phyloP scores from a whole-genome alignment of 2,329 filamentous ascomycete genomes.

The Colletotrichum costaricense region DNA sequence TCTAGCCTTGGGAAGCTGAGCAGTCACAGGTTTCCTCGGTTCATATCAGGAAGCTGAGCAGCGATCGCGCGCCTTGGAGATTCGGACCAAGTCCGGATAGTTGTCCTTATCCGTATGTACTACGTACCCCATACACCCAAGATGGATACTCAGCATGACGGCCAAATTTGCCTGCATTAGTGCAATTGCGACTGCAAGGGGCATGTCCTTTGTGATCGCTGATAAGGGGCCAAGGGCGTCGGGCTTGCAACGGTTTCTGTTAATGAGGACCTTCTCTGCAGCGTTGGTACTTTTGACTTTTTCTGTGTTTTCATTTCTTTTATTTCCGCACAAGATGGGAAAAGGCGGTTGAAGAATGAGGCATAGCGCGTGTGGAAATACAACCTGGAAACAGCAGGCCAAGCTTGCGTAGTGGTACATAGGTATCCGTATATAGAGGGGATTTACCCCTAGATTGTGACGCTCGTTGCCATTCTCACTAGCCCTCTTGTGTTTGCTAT shows the following conservation, averaged over 20 bases:
- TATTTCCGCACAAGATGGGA: neutral
- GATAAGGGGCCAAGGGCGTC: slow-evolving; percentile 14
- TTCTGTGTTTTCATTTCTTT: neutral
- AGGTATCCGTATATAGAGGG: too few species aligned
- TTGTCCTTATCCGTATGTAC: too few species aligned
- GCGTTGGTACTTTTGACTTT: neutral
- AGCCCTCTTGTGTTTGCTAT: neutral
- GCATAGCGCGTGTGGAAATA: neutral
- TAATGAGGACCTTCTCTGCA: neutral
- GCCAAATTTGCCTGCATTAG: slow-evolving; percentile 30
- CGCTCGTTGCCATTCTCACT: neutral
- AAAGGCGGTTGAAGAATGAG: neutral
- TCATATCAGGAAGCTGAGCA: slow-evolving; percentile 4
- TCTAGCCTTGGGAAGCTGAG: neutral
- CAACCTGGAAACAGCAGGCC: neutral
- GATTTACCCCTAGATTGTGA: neutral
- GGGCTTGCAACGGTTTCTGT: neutral
- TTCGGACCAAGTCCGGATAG: too few species aligned
- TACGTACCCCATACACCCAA: neutral
- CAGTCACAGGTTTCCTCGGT: neutral
- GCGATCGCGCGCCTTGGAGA: neutral
- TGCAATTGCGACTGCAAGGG: slow-evolving; percentile 31
- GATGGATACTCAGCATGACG: neutral
- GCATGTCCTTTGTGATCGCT: neutral
- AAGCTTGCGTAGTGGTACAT: too few species aligned